These are phyloP conservation scores for Teratosphaeria viscida DNA, from an alignment of 2,329 filamentous ascomycete genomes.

Conservation along the genomic window DNA sequence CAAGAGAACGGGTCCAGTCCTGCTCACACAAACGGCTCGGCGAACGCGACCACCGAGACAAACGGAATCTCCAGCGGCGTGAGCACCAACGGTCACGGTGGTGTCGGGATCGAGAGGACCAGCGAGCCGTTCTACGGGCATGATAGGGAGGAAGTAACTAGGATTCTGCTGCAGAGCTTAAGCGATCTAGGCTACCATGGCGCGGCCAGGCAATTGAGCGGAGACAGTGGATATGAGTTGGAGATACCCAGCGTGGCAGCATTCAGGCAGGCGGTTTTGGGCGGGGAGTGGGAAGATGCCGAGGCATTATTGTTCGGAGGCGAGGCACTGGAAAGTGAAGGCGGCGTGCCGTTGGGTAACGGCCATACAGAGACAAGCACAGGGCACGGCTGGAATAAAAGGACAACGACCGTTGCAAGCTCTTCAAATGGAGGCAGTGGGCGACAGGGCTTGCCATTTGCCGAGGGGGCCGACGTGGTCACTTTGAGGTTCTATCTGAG, in stretches of 20 bases:
- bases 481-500: conserved; percentile 80
- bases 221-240: conserved; percentile 76
- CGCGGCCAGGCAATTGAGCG: conserved; percentile 63
- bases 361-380: conserved; percentile 12
- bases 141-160: conserved; percentile 82
- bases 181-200: conserved; percentile 76
- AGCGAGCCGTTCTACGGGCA: conserved; percentile 61
- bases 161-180: conserved; percentile 83
- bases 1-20: conserved; percentile 21
- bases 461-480: conserved; percentile 62
- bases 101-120: neutral
- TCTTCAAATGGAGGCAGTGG: conserved; percentile 15
- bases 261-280: conserved; percentile 69
- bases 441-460: conserved; percentile 55
- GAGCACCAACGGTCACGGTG: conserved; percentile 27
- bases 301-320: conserved; percentile 64
- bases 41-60: conserved; percentile 27
- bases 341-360: conserved; percentile 29
- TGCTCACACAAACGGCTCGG: conserved; percentile 30
- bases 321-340: conserved; percentile 31
- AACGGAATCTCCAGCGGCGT: conserved; percentile 28
- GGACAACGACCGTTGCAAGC: conserved; percentile 14
- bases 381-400: conserved; percentile 8
- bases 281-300: conserved; percentile 75
- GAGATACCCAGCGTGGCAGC: conserved; percentile 79